These are phyloP conservation scores for Mesostigma viride DNA, from an alignment of 139 green algal genomes.

Conservation along the genomic window DNA sequence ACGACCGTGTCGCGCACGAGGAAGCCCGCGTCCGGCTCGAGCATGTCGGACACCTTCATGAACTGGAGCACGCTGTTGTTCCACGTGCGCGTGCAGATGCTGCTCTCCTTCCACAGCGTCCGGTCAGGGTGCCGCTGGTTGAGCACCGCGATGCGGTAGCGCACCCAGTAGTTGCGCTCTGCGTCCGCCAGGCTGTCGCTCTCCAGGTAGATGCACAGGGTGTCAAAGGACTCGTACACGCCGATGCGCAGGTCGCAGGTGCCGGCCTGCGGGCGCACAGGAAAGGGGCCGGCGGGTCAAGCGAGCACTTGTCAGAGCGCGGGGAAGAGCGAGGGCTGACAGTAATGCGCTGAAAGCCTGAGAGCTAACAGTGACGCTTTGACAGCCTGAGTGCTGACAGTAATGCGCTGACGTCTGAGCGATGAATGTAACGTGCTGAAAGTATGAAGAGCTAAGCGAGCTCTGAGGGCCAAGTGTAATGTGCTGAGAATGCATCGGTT, in stretches of 20 bases:
- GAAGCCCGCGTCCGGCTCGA: conserved; percentile 40
- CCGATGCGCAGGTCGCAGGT: conserved; percentile 49
- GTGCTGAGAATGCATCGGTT: too few relatives aligned
- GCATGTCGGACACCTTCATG: conserved; percentile 44
- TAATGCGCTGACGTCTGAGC: too few relatives aligned
- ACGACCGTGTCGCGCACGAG: conserved; percentile 41
- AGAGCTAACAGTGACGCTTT: too few relatives aligned
- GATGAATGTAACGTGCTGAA: too few relatives aligned
- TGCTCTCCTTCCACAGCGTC: conserved; percentile 50
- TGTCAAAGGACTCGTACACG: conserved; percentile 55
- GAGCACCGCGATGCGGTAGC: conserved; percentile 50
- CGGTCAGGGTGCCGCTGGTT: conserved; percentile 45
- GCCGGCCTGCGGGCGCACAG: too few relatives aligned
- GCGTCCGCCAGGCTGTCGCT: conserved; percentile 33
- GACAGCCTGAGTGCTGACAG: too few relatives aligned
- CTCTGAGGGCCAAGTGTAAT: too few relatives aligned
- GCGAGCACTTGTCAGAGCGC: too few relatives aligned
- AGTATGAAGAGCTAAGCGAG: too few relatives aligned
- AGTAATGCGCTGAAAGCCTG: too few relatives aligned
- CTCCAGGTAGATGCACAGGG: conserved; percentile 61
- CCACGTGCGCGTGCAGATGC: conserved; percentile 58
- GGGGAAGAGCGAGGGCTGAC: too few relatives aligned
- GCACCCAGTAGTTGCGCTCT: conserved; percentile 54
- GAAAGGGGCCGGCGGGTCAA: too few relatives aligned
- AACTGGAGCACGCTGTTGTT: conserved; percentile 66